Conservation (phyloP, 345 rosid species). For the Dipteronia sinensis region DNA sequence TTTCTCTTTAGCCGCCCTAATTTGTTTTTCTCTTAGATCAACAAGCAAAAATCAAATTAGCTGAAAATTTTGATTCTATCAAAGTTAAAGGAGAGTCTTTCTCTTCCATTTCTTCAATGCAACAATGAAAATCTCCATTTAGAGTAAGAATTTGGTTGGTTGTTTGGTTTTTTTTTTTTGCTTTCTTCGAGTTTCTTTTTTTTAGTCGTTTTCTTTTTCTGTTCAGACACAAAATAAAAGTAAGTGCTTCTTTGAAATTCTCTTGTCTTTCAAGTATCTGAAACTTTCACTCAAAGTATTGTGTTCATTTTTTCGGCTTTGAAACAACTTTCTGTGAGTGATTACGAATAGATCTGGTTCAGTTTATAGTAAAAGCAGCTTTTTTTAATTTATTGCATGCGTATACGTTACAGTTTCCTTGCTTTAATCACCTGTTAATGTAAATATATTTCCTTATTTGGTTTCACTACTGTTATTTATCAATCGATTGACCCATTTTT, state of each 20-base stretch:
- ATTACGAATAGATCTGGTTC: constrained; percentile 39
- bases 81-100: background rate
- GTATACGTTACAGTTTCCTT: constrained; percentile 25
- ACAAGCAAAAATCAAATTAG: background rate
- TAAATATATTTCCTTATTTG: constrained; percentile 8
- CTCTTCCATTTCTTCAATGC: constrained; percentile 11
- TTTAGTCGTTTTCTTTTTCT: constrained; percentile 10
- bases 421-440: constrained; percentile 28
- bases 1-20: background rate
- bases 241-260: constrained; percentile 24
- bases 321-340: constrained; percentile 9
- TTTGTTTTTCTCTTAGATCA: background rate
- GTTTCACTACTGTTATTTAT: background rate
- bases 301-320: background rate
- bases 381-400: constrained; percentile 32
- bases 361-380: constrained; percentile 27
- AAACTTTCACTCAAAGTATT: constrained; percentile 45
- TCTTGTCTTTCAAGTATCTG: constrained; percentile 42
- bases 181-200: constrained; percentile 20
- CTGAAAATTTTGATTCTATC: constrained; percentile 10
- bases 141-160: constrained; percentile 13
- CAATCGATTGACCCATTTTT: background rate
- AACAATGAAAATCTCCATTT: constrained; percentile 5
- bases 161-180: background rate
- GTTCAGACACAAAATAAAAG: constrained; percentile 1